Evolutionary conservation across 1,284 basidiomycete species (phyloP), one percentile per base, ranked within the genome.

Genomic region (Bondarzewia mesenterica): DNA sequence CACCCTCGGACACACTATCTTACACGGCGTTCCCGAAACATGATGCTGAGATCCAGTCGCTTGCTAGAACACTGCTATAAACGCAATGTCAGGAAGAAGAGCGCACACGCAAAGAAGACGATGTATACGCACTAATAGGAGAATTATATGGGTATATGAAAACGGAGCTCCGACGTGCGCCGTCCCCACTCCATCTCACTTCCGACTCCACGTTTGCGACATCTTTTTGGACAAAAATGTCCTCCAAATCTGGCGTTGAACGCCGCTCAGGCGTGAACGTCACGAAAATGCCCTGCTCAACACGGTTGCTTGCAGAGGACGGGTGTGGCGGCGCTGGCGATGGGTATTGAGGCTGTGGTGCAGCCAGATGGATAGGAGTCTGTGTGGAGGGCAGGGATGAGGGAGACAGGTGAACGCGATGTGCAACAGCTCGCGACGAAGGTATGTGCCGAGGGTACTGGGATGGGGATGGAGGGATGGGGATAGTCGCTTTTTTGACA

Each of bases 181-280:
- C 26, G 21, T 35, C 15, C 45, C 15, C 12, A 36, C 16, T 26
- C 25, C 42, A 7, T 10, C 15, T 41, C 46, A 57, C 42, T 51
- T 57, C 36, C 29, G 63, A 50, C 58, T 60, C 63, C 66, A 67
- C 40, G 61, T 57, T 47, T 58, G 54, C 48, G 57, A 52, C 50
- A 61, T 64, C 59, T 75, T 78, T 66, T 74, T 78, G 62, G 70
- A 68, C 50, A 80, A 63, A 47, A 80, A n/a, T 66, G 54, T 72
- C 70, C 49, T 65, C 71, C 46, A 81, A 66, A 54, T 81, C 78
- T 44, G 80, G 79, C 21, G 77, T 47, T 4, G 23, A 25, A 48
- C 59, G 29, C 50, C 51, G 37, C 7, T 49, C 56, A 38, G 37
- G 60, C 47, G 21, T 44, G 49, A 37, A 51, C 45, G 44, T 20